phyloP scores from a whole-genome alignment of 176 grass and related monocot species.

The Dactylis glomerata region DNA sequence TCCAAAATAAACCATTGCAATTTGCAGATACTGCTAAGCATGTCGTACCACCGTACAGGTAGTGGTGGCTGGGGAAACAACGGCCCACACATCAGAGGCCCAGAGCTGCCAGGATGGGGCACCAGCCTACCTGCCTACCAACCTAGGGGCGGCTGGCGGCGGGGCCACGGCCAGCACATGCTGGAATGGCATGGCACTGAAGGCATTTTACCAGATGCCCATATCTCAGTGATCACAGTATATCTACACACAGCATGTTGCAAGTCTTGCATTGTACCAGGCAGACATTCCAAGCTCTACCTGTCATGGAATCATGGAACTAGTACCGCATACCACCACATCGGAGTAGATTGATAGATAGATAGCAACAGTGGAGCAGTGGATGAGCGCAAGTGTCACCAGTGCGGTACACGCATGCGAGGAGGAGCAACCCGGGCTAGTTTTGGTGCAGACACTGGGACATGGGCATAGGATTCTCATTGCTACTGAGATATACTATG shows the following conservation, averaged over 20 bases:
- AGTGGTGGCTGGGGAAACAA: neutral
- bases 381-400: constrained; percentile 8
- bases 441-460: constrained; percentile 15
- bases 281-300: constrained; percentile 15
- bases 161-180: constrained; percentile 7
- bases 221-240: neutral
- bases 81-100: constrained; percentile 19
- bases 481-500: neutral
- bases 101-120: neutral
- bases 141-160: constrained; percentile 6
- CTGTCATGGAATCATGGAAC: neutral
- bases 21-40: neutral
- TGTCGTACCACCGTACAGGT: neutral
- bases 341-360: neutral
- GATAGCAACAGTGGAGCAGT: neutral
- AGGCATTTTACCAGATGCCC: neutral
- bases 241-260: neutral
- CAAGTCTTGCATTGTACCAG: neutral
- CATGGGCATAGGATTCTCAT: constrained; percentile 15
- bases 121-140: neutral
- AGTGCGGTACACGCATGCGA: constrained; percentile 36
- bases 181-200: neutral
- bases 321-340: neutral
- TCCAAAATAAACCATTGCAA: constrained; percentile 5
- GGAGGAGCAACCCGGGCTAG: neutral